Evolutionary conservation across 2,329 filamentous ascomycete species (phyloP).

Genomic region (Nothophoma quercina): DNA sequence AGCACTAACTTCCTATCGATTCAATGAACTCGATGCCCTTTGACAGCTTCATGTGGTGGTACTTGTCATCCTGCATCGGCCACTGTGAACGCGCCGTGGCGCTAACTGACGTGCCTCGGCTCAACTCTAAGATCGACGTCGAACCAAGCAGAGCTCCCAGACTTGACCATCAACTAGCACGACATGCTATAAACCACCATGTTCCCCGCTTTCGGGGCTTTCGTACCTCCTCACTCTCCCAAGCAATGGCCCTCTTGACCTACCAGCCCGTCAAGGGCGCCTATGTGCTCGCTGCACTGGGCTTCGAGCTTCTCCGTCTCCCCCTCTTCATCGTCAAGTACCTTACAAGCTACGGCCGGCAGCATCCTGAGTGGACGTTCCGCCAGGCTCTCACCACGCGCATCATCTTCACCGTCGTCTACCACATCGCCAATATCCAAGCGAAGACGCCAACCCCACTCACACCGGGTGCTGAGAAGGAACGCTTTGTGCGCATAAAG

Average conservation of each 20-base stretch:
- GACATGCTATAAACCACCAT: slow-evolving; percentile 6
- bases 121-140: slow-evolving; percentile 1
- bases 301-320: slow-evolving; percentile 45
- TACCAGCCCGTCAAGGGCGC: slow-evolving; percentile 52
- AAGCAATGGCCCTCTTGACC: slow-evolving; percentile 32
- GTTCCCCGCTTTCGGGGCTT: background rate
- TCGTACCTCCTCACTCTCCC: too few relatives aligned
- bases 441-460: slow-evolving; percentile 42
- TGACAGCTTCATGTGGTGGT: too few relatives aligned
- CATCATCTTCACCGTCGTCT: slow-evolving; percentile 43
- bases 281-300: slow-evolving; percentile 48
- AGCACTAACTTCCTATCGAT: too few relatives aligned
- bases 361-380: slow-evolving; percentile 51
- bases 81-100: background rate
- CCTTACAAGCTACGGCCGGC: slow-evolving; percentile 46
- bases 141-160: background rate
- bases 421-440: slow-evolving; percentile 43
- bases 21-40: too few relatives aligned
- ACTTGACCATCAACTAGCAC: slow-evolving; percentile 1
- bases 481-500: slow-evolving; percentile 48
- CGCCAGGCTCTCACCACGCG: slow-evolving; percentile 49
- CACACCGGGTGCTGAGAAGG: slow-evolving; percentile 47
- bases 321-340: slow-evolving; percentile 53
- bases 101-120: slow-evolving; percentile 8
- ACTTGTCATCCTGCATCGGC: too few relatives aligned